Base-by-base conservation (phyloP, 495 filamentous ascomycete species). In the Coniosporium apollinis region DNA sequence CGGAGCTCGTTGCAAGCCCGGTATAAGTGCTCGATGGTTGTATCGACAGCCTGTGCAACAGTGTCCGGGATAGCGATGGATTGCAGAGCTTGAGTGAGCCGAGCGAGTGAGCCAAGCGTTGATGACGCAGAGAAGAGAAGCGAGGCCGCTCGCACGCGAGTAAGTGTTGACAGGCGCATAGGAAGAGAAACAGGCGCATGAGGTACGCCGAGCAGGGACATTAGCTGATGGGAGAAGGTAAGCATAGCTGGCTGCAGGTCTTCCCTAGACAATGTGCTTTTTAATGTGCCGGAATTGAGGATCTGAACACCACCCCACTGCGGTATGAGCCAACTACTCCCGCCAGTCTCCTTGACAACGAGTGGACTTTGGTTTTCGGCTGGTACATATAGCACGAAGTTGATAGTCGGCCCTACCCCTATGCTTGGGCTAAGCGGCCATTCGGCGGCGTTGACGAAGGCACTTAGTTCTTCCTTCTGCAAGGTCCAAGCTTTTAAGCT, bases 371-470 rank as follows among this genome's bases (percentile, higher is more conserved):
- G 69, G 3, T 57, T 53, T n/a, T 57, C 54, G 18, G 64, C 54
- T 4, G 78, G 76, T 8, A 92, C 74, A 46, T 87, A 96, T 15
- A 96, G 64, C 35, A 94, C 73, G 47, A 97, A 96, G 59, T 96
- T 96, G 44, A 97, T 69, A 0, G 89, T 94, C 22, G 89, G 87
- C 1, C 85, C 86, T 19, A 65, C 74, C 22, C 87, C 91, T 45
- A 96, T 93, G 49, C 84, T 93, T 11, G 89, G 89, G 45, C 77
- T 86, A 18, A 97, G 59, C 0, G 89, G 89, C 89, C 89, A 97
- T 59, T 97, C 91, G 5, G 89, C 89, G 20, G 84, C 85, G 48
- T 97, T 97, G 57, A 96, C 83, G 50, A 97, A 97, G 20, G 78
- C 82, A 30, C 81, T 82, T 5, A 97, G 66, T 48, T 93, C 85